Evolutionary conservation across 2,329 filamentous ascomycete species (phyloP).

Genomic region (Ceratocystis destructans): DNA sequence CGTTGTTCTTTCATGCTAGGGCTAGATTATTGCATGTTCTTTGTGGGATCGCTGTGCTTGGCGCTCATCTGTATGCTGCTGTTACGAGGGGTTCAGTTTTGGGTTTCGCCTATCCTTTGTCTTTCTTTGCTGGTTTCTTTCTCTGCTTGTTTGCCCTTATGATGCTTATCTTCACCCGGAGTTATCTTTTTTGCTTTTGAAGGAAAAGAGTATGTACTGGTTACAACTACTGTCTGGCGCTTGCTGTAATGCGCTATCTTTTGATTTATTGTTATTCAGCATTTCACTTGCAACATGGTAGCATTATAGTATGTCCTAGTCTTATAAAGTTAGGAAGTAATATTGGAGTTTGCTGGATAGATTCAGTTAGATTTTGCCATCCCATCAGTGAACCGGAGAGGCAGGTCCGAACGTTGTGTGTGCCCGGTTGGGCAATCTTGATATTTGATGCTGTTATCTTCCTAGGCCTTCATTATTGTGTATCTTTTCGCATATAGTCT

Average conservation of each 20-base stretch:
- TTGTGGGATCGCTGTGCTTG: constrained; percentile 9
- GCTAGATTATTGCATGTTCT: constrained; percentile 10
- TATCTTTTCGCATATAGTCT: background rate
- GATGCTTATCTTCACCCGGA: background rate
- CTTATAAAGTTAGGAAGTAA: no score
- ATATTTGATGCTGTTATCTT: background rate
- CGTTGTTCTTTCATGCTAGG: constrained; percentile 6
- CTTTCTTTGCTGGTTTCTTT: constrained; percentile 4
- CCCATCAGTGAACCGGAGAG: no score
- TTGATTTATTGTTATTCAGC: background rate
- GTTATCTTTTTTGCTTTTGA: constrained; percentile 8
- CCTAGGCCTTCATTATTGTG: background rate
- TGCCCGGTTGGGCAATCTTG: background rate
- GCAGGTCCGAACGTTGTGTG: background rate
- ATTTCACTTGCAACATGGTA: no score
- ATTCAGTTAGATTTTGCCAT: no score
- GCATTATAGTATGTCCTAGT: no score
- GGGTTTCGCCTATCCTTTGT: background rate
- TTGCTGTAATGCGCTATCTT: constrained; percentile 10
- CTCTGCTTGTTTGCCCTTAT: constrained; percentile 2
- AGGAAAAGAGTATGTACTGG: constrained; percentile 16
- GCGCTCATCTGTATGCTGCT: background rate
- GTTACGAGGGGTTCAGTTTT: background rate
- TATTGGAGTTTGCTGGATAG: no score
- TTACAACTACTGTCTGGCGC: background rate